These are phyloP conservation scores for Tagetes patula DNA, from an alignment of 129 eudicot genomes.

Conservation along the genomic window DNA sequence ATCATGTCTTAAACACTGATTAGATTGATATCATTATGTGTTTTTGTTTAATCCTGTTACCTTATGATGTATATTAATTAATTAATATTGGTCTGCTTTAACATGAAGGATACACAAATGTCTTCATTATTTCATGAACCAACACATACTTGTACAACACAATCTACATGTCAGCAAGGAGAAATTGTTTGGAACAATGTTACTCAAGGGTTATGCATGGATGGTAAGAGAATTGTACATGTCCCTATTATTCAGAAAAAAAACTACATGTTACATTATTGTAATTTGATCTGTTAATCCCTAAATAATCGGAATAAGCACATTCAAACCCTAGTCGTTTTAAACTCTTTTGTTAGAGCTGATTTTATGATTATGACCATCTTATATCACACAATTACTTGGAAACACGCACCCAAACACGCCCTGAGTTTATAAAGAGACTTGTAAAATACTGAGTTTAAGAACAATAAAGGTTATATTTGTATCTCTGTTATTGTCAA, in stretches of 20 bases:
- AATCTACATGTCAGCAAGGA: slow-evolving; percentile 28
- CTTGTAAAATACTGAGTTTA: neutral
- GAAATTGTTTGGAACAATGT: slow-evolving; percentile 27
- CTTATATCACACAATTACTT: neutral
- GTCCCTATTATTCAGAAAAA: neutral
- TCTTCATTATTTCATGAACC: slow-evolving; percentile 24
- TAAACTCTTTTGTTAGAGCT: no score
- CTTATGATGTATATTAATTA: neutral
- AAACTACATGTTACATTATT: neutral
- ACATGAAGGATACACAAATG: slow-evolving; percentile 29
- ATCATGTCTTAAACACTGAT: neutral
- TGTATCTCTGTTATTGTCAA: no score
- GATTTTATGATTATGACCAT: neutral
- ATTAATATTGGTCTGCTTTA: slow-evolving; percentile 8
- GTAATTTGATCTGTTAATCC: neutral
- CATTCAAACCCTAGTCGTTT: no score
- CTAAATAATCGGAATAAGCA: neutral
- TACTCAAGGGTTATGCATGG: neutral
- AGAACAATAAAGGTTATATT: neutral
- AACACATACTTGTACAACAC: slow-evolving; percentile 20
- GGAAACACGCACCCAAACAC: neutral
- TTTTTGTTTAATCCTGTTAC: neutral
- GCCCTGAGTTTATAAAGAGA: neutral
- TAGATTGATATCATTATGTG: neutral
- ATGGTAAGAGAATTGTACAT: slow-evolving; percentile 15